Base-by-base conservation (phyloP, 495 filamentous ascomycete genomes). In the Beverwykella pulmonaria region DNA sequence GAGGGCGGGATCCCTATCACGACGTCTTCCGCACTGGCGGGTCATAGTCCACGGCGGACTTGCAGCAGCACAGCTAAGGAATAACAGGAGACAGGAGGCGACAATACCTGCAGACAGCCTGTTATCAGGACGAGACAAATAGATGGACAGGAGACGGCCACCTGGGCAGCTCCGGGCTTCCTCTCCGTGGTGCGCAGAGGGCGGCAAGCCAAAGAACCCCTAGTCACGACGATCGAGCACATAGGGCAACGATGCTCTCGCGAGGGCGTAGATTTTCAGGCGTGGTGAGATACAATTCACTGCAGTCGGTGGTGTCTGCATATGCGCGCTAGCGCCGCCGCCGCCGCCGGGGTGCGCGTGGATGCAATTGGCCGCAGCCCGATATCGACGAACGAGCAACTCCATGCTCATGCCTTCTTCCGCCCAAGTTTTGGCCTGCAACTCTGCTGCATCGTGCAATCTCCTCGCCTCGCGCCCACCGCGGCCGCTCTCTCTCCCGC, bases 1-100 rank as follows among this genome's bases (percentile, higher is more conserved):
- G 15, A 17, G 23, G 23, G 23, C 50, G 50, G 22, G 50, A 53
- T 30, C 15, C 50, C 50, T 53, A 48, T 48, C 44, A 48, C 44
- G 44, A 48, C 44, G 44, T 48, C 44, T 20, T 34, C 50, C 50
- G 50, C 15, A 20, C 22, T 25, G 26, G 50, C 50, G 50, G 50
- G 50, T 53, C 50, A 34, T 12, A 34, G 32, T 34, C 5, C 12
- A 12, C 12, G 6, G 32, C 32, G 20, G 15, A 53, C 12, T 53
- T n/a, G 20, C 50, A 53, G 50, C 50, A 30, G 15, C n/a, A n/a
- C n/a, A n/a, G n/a, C n/a, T n/a, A n/a, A n/a, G n/a, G n/a, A n/a
- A n/a, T n/a, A n/a, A n/a, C n/a, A n/a, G n/a, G n/a, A n/a, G n/a
- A n/a, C n/a, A n/a, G n/a, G n/a, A n/a, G 32, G 32, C 32, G 12